Evolutionary conservation across 148 eudicot species (phyloP).

Genomic region (Drosera capensis): DNA sequence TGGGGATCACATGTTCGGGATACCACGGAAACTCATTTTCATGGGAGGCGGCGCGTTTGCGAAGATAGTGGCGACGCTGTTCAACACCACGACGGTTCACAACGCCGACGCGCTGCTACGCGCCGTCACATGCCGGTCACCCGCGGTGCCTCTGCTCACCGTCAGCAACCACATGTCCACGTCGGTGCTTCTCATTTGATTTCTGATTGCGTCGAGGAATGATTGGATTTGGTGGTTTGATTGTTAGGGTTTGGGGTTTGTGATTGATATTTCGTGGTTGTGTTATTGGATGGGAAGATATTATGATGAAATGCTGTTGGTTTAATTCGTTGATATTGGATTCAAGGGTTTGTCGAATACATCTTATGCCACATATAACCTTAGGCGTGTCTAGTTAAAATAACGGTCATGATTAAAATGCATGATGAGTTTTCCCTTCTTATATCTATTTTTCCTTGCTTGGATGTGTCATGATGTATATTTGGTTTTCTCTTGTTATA

Average conservation of each 20-base stretch:
- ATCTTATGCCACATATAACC: too few relatives aligned
- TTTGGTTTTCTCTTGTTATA: too few relatives aligned
- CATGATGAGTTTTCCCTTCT: too few relatives aligned
- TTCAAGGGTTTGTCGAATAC: too few relatives aligned
- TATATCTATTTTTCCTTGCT: too few relatives aligned
- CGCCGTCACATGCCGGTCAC: slow-evolving; percentile 55
- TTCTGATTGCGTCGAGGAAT: neutral
- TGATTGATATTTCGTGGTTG: too few relatives aligned
- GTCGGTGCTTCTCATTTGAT: slow-evolving; percentile 15
- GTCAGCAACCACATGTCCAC: slow-evolving; percentile 99
- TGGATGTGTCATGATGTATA: too few relatives aligned
- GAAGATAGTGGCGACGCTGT: slow-evolving; percentile 36
- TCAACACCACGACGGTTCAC: slow-evolving; percentile 59
- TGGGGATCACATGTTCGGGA: slow-evolving; percentile 48
- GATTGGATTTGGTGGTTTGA: neutral
- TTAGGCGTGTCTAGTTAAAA: too few relatives aligned
- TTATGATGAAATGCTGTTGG: too few relatives aligned
- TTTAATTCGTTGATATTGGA: too few relatives aligned
- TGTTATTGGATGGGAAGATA: too few relatives aligned
- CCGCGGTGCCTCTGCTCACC: slow-evolving; percentile 69
- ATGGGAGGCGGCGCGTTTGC: slow-evolving; percentile 44
- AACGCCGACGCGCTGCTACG: slow-evolving; percentile 51
- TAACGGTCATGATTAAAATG: too few relatives aligned
- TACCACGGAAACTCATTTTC: slow-evolving; percentile 44
- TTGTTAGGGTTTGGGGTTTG: neutral